Evolutionary conservation across 1,139 yeast genomes (phyloP).

Genomic region (Geotrichum reessii): DNA sequence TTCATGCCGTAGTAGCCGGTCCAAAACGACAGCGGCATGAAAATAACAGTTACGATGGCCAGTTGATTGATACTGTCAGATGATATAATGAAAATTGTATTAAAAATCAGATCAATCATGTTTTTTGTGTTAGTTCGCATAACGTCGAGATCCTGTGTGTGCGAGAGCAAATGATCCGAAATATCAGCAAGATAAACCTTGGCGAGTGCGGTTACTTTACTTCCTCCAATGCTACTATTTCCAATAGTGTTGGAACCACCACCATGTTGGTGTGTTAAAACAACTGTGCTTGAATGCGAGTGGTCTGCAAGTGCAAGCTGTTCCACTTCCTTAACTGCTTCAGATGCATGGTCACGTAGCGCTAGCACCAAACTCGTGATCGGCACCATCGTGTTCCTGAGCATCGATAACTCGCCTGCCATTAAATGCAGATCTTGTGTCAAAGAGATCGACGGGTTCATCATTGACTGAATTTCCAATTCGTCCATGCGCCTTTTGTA

Average conservation of each 20-base stretch:
- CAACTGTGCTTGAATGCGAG: not conserved
- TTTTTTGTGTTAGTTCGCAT: constrained; percentile 48
- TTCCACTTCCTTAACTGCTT: constrained; percentile 2
- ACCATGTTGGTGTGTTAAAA: not conserved
- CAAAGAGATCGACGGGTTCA: constrained; percentile 46
- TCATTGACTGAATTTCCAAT: constrained; percentile 46
- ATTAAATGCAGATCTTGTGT: constrained; percentile 49
- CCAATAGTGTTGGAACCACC: not conserved
- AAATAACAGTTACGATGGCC: constrained; percentile 49
- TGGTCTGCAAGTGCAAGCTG: not conserved
- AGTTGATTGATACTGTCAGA: constrained; percentile 48
- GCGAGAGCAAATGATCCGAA: constrained; percentile 47
- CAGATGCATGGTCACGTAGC: constrained; percentile 38
- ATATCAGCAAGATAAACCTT: constrained; percentile 48
- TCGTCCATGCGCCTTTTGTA: constrained; percentile 46
- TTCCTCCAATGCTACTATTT: constrained; percentile 5
- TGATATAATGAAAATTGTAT: constrained; percentile 48
- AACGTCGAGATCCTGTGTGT: constrained; percentile 47
- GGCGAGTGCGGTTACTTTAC: constrained; percentile 37
- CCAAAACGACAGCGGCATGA: constrained; percentile 50
- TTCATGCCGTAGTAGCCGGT: constrained; percentile 59
- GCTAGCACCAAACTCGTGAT: constrained; percentile 43
- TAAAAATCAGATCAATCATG: constrained; percentile 47
- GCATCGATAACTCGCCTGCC: constrained; percentile 45
- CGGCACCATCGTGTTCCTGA: constrained; percentile 44